Percentiles rank a stretch among this genome's conserved stretches.
Conservation (phyloP, 768 basidiomycete genomes). For the Ephemerocybe angulata region DNA sequence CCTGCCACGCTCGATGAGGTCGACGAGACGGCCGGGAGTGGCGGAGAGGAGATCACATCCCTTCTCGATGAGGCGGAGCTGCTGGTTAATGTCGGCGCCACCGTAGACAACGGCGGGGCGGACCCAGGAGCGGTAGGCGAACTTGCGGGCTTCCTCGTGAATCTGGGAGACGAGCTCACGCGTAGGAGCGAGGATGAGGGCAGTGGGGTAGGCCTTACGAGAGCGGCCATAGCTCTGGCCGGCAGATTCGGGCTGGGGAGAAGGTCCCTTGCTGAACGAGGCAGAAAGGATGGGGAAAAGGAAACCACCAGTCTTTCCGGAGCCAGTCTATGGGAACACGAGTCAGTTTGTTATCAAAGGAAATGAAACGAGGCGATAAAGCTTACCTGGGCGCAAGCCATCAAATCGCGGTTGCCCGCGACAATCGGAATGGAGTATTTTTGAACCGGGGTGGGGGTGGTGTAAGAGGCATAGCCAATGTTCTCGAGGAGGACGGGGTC, state of each 20-base stretch:
- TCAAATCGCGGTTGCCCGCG: constrained; percentile 80
- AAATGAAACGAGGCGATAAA: constrained; percentile 8
- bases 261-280: constrained; percentile 81
- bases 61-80: constrained; percentile 90
- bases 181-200: constrained; percentile 96
- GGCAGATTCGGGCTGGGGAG: constrained; percentile 56
- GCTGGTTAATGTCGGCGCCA: constrained; percentile 95
- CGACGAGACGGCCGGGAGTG: constrained; percentile 96
- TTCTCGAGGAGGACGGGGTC: constrained; percentile 95
- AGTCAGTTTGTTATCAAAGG: constrained; percentile 12
- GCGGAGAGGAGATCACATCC: constrained; percentile 97
- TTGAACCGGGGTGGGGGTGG: constrained; percentile 96
- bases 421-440: constrained; percentile 99
- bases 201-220: constrained; percentile 94
- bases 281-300: constrained; percentile 98
- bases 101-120: constrained; percentile 98
- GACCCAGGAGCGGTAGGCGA: constrained; percentile 99
- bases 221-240: constrained; percentile 54
- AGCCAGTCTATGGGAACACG: constrained; percentile 74
- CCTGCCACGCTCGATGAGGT: constrained; percentile 95
- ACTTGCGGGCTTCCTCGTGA: constrained; percentile 98
- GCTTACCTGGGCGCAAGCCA: constrained; percentile 90
- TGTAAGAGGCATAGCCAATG: constrained; percentile 89
- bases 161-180: constrained; percentile 99
- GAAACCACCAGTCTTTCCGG: constrained; percentile 98